These are phyloP conservation scores for Trypanosoma scelopori DNA, from an alignment of 208 protist species.

Conservation along the genomic window DNA sequence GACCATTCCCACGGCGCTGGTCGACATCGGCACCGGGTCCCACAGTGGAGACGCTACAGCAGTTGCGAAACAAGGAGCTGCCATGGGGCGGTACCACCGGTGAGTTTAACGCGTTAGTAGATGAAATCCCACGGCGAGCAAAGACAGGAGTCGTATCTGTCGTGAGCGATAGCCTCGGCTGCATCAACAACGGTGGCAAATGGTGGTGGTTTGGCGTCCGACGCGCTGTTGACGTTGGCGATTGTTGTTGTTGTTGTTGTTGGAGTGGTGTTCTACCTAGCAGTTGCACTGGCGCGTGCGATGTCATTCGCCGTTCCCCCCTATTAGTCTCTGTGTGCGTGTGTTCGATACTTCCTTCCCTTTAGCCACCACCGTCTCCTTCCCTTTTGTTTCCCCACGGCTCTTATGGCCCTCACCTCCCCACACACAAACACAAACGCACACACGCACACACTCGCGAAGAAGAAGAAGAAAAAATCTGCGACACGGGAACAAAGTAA, in stretches of 20 bases:
- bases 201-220: constrained; percentile 22
- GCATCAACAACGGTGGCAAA: constrained; percentile 21
- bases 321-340: too few relatives aligned
- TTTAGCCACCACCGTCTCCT: too few relatives aligned
- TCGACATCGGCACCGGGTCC: not conserved
- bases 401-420: too few relatives aligned
- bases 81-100: not conserved
- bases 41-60: constrained; percentile 22
- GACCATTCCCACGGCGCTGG: not conserved
- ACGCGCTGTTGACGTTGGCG: not conserved
- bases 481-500: too few relatives aligned
- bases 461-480: too few relatives aligned
- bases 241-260: too few relatives aligned
- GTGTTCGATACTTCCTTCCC: too few relatives aligned
- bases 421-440: too few relatives aligned
- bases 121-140: not conserved
- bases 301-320: constrained; percentile 5
- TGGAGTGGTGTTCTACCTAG: not conserved
- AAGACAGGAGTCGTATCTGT: not conserved
- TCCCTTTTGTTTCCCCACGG: too few relatives aligned
- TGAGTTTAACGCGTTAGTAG: not conserved
- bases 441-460: too few relatives aligned
- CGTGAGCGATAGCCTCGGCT: not conserved
- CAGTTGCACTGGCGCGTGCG: not conserved
- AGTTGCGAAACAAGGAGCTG: constrained; percentile 16